phyloP scores from a whole-genome alignment of 169 alveolate species.

The Plasmodium gonderi region DNA sequence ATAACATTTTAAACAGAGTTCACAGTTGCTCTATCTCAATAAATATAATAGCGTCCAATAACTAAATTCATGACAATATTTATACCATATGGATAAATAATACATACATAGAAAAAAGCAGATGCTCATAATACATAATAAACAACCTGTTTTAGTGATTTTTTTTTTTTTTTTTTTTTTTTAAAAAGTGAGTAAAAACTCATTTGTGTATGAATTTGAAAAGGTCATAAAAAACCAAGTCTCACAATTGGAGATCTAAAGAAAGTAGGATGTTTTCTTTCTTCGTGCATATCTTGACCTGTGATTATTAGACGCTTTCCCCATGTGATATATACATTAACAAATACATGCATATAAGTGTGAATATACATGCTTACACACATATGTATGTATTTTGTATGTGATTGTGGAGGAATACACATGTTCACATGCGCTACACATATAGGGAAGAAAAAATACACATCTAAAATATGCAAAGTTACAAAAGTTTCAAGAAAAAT shows the following conservation, averaged over 20 bases:
- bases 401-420: no score
- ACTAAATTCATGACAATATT: no score
- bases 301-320: not conserved
- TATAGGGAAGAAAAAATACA: conserved; percentile 12
- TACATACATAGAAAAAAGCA: no score
- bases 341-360: not conserved
- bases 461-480: conserved; percentile 66
- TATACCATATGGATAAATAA: no score
- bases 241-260: not conserved
- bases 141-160: no score
- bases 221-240: not conserved
- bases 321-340: not conserved
- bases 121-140: no score
- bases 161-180: not conserved
- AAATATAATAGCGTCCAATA: no score
- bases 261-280: not conserved
- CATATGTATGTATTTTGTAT: no score
- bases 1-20: not conserved
- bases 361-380: not conserved
- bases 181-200: not conserved
- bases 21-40: no score
- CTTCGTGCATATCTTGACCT: not conserved
- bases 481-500: conserved; percentile 24
- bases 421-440: conserved; percentile 13
- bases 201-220: not conserved